These are phyloP conservation scores for Nakazawaea populi DNA, from an alignment of 805 yeast genomes.

Conservation along the genomic window DNA sequence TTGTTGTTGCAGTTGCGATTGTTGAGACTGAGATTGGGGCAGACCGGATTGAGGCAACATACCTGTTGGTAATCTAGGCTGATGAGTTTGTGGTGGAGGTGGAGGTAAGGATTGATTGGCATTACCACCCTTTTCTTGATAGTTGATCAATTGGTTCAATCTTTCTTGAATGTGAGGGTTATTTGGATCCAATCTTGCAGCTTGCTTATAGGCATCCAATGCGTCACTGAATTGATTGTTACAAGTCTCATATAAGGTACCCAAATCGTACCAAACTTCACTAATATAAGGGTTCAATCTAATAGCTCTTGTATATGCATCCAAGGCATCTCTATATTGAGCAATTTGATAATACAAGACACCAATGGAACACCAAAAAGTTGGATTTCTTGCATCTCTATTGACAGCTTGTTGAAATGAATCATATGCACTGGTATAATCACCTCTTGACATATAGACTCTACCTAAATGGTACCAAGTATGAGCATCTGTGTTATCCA, in stretches of 20 bases:
- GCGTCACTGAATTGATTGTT: slow-evolving; percentile 95
- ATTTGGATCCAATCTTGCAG: slow-evolving; percentile 90
- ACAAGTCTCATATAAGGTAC: slow-evolving; percentile 95
- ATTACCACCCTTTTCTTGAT: slow-evolving; percentile 61
- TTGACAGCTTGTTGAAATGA: slow-evolving; percentile 99
- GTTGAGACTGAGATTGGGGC: slow-evolving; percentile 20
- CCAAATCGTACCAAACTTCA: slow-evolving; percentile 98
- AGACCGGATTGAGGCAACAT: slow-evolving; percentile 43
- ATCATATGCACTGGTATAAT: slow-evolving; percentile 94
- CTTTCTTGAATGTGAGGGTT: slow-evolving; percentile 93
- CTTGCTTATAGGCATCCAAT: slow-evolving; percentile 93
- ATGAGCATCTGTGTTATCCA: slow-evolving; percentile 88
- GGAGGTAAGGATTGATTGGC: slow-evolving; percentile 41
- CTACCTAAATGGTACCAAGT: slow-evolving; percentile 97
- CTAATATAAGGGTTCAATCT: slow-evolving; percentile 92
- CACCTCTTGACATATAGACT: slow-evolving; percentile 93
- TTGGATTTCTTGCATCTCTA: slow-evolving; percentile 93
- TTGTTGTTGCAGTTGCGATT: slow-evolving; percentile 14
- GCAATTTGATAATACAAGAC: slow-evolving; percentile 94
- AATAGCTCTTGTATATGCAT: slow-evolving; percentile 96
- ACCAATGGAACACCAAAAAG: slow-evolving; percentile 96
- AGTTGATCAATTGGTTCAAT: slow-evolving; percentile 74
- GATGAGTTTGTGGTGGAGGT: slow-evolving; percentile 68
- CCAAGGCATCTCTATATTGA: slow-evolving; percentile 94
- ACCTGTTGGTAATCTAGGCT: slow-evolving; percentile 56